Evolutionary conservation across 257 asterid species (phyloP).

Genomic region (Cinchona pubescens): DNA sequence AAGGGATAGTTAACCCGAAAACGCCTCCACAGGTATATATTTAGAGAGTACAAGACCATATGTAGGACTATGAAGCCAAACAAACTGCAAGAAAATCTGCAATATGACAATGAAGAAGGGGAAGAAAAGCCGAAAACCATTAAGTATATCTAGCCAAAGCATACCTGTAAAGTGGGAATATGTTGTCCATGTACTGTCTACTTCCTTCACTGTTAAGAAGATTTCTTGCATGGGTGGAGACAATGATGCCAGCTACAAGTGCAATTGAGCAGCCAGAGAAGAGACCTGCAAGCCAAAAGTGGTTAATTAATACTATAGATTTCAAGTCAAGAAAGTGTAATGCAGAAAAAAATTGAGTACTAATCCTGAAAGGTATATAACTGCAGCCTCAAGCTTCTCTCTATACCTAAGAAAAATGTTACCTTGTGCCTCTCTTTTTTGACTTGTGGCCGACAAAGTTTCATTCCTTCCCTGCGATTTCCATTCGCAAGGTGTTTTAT

Average conservation of each 20-base stretch:
- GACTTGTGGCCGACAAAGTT: conserved; percentile 46
- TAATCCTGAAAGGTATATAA: no score
- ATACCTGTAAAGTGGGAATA: conserved; percentile 86
- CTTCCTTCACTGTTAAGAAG: conserved; percentile 42
- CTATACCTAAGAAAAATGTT: conserved; percentile 73
- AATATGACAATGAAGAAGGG: neutral
- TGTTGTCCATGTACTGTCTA: conserved; percentile 51
- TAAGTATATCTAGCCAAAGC: neutral
- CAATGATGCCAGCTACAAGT: conserved; percentile 42
- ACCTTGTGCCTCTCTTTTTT: conserved; percentile 65
- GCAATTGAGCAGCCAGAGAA: conserved; percentile 73
- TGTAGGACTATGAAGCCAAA: conserved; percentile 67
- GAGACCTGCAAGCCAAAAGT: conserved; percentile 44
- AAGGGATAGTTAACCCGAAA: conserved; percentile 70
- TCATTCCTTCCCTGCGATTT: conserved; percentile 69
- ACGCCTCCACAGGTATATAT: conserved; percentile 69
- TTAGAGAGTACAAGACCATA: conserved; percentile 60
- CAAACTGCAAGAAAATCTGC: conserved; percentile 40
- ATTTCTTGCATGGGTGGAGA: conserved; percentile 43
- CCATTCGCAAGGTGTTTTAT: conserved; percentile 78
- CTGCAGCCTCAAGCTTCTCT: neutral
- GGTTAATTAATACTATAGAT: neutral
- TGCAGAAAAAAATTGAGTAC: neutral
- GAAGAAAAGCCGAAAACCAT: neutral
- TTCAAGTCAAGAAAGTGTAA: neutral